Evolutionary conservation across 1,284 basidiomycete genomes (phyloP).

Genomic region (Thecaphora thlaspeos): DNA sequence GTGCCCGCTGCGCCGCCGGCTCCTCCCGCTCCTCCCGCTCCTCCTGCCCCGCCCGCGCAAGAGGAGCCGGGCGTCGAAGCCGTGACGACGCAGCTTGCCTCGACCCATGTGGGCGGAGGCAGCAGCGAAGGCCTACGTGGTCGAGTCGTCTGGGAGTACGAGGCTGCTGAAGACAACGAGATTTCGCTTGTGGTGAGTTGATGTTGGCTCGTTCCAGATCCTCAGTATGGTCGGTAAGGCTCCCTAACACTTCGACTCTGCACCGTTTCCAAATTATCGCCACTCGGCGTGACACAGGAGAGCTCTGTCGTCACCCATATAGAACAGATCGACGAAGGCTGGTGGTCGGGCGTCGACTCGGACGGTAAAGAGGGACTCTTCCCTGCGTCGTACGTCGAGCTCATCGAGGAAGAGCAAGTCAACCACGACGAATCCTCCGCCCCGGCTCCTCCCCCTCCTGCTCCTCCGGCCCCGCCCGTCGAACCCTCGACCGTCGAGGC

Average conservation of each 20-base stretch:
- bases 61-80: slow-evolving; percentile 9
- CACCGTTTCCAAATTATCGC: no score
- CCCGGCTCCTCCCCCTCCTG: slow-evolving; percentile 14
- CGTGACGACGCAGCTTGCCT: slow-evolving; percentile 21
- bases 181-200: slow-evolving; percentile 22
- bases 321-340: slow-evolving; percentile 54
- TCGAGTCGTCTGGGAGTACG: slow-evolving; percentile 51
- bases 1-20: slow-evolving; percentile 22
- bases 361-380: slow-evolving; percentile 51
- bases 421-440: slow-evolving; percentile 9
- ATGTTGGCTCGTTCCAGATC: no score
- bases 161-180: slow-evolving; percentile 54
- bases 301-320: slow-evolving; percentile 44
- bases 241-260: no score
- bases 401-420: slow-evolving; percentile 19
- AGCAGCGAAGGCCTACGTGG: slow-evolving; percentile 30
- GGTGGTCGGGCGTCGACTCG: slow-evolving; percentile 53
- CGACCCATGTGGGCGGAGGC: slow-evolving; percentile 14
- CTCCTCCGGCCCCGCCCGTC: slow-evolving; percentile 16
- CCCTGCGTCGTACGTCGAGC: slow-evolving; percentile 54
- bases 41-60: background rate
- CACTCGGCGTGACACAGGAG: slow-evolving; percentile 15
- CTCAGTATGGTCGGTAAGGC: no score
- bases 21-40: slow-evolving; percentile 13
- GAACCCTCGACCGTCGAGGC: slow-evolving; percentile 8